Evolutionary conservation across 1,284 basidiomycete species (phyloP), one percentile per base, ranked within the genome.

Genomic region (Ustilago shanxiensis): DNA sequence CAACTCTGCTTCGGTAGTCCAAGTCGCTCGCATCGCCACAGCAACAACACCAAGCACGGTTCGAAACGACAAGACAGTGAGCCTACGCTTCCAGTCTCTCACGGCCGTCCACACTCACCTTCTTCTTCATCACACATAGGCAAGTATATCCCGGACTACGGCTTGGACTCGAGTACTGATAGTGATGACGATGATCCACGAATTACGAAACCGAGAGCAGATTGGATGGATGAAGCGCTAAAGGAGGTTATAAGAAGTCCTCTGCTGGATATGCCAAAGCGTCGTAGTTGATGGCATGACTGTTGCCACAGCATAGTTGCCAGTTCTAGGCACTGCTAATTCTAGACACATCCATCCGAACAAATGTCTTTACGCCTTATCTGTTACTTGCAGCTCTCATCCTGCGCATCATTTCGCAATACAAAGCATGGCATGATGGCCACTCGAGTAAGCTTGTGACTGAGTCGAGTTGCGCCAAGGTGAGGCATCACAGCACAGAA

Each of bases 141-240:
- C 20, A 52, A 33, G 8, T 52, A 57, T 52, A 20, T 60, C 0
- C 58, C 61, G 1, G 68, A 70, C 41, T 70, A 65, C 44, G 68
- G 58, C 5, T 45, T 70, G 9, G 68, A 70, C 10, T 64, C 61
- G 53, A 61, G 64, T 33, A 65, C 45, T 11, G 68, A 70, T 2
- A 64, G 62, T 22, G 56, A 45, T n/a, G 39, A 49, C 13, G n/a
- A 18, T 5, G 28, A 37, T 24, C 41, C 53, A 2, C n/a, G 53
- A 7, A 24, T 18, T 3, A 61, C n/a, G 18, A 37, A 31, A 2
- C 60, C 66, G 0, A 47, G 18, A 2, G 29, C 58, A 0, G 58
- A 70, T 11, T 70, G 68, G 67, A 69, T 52, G 6, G 60, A 69
- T 28, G 41, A 50, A 39, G 53, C 41, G 28, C 51, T 69, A n/a